Percentiles rank a stretch among this genome's conserved stretches.
Conservation (phyloP, 805 yeast species). For the Candida ovalis region DNA sequence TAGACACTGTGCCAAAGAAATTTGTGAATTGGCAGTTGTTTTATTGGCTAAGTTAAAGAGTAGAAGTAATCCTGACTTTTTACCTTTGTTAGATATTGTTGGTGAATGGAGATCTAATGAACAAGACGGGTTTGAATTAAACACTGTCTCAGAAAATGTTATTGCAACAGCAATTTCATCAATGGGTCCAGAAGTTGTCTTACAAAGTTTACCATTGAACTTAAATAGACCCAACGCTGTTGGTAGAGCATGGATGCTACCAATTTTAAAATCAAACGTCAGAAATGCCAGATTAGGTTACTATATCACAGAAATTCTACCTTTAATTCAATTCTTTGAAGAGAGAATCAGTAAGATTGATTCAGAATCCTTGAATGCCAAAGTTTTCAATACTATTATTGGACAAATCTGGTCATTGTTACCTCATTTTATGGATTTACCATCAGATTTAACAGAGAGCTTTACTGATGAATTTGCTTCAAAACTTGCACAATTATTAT, state of each 20-base stretch:
- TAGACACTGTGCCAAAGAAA: constrained; percentile 70
- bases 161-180: constrained; percentile 74
- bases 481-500: constrained; percentile 65
- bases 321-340: constrained; percentile 55
- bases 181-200: constrained; percentile 83
- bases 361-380: constrained; percentile 62
- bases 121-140: constrained; percentile 58
- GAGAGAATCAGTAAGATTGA: constrained; percentile 40
- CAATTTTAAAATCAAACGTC: constrained; percentile 83
- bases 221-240: constrained; percentile 54
- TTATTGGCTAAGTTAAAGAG: constrained; percentile 59
- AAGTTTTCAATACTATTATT: constrained; percentile 77
- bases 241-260: constrained; percentile 97
- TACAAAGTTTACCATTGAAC: constrained; percentile 74
- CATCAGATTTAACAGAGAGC: constrained; percentile 60
- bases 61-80: constrained; percentile 67
- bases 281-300: constrained; percentile 64
- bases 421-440: constrained; percentile 86
- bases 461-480: constrained; percentile 80
- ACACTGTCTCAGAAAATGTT: constrained; percentile 75
- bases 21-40: constrained; percentile 63
- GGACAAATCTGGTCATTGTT: constrained; percentile 92
- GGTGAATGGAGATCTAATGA: constrained; percentile 88
- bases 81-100: constrained; percentile 61
- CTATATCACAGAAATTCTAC: constrained; percentile 62